These are phyloP conservation scores for Fusarium dlaminii DNA, from an alignment of 2,329 filamentous ascomycete genomes.

Conservation along the genomic window DNA sequence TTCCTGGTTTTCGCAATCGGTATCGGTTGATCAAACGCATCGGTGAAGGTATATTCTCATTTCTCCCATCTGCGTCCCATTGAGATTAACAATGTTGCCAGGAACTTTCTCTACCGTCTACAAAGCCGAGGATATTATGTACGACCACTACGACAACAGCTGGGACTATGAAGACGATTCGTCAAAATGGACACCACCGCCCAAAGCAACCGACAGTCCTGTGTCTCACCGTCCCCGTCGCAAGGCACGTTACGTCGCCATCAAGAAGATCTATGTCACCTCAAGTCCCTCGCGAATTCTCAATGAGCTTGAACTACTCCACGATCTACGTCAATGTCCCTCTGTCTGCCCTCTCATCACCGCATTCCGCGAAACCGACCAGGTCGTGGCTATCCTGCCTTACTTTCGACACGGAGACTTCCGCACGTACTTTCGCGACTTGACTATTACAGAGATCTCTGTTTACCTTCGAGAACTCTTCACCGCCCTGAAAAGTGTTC, in stretches of 20 bases:
- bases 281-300: slow-evolving; percentile 92
- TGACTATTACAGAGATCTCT: slow-evolving; percentile 86
- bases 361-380: slow-evolving; percentile 92
- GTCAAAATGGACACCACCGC: slow-evolving; percentile 75
- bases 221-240: slow-evolving; percentile 44
- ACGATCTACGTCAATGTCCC: slow-evolving; percentile 83
- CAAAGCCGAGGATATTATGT: slow-evolving; percentile 93
- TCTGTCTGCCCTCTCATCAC: slow-evolving; percentile 96
- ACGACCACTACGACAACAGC: slow-evolving; percentile 82
- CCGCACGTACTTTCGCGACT: slow-evolving; percentile 90
- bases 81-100: slow-evolving; percentile 50
- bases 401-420: slow-evolving; percentile 98
- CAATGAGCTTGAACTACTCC: slow-evolving; percentile 93
- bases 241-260: slow-evolving; percentile 81
- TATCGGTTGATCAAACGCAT: slow-evolving; percentile 96
- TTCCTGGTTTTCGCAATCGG: slow-evolving; percentile 82
- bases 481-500: slow-evolving; percentile 83
- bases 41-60: slow-evolving; percentile 76
- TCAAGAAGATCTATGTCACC: slow-evolving; percentile 99
- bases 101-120: slow-evolving; percentile 99
- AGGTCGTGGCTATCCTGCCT: slow-evolving; percentile 92
- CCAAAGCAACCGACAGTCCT: slow-evolving; percentile 59
- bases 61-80: background rate
- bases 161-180: slow-evolving; percentile 82
- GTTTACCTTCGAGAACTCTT: slow-evolving; percentile 92